A percentile compares a stretch with the other conserved stretches of the same genome.
phyloP scores from a whole-genome alignment of 2,329 filamentous ascomycete genomes.

The Myriangium duriaei region DNA sequence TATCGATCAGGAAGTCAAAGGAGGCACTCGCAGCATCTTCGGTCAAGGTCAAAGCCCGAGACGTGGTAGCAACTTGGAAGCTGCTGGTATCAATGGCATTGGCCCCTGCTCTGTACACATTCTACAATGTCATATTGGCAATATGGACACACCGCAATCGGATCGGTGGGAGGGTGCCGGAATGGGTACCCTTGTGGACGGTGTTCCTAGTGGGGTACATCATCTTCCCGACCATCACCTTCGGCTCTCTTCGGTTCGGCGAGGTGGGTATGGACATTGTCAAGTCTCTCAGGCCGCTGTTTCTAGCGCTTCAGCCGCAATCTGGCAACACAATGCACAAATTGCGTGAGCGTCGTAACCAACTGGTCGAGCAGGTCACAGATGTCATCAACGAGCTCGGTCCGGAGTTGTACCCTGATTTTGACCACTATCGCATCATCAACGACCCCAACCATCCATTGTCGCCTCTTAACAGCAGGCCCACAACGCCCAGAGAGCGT shows the following conservation, averaged over 20 bases:
- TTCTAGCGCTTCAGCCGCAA: conserved; percentile 72
- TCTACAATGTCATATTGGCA: conserved; percentile 64
- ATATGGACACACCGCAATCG: conserved; percentile 71
- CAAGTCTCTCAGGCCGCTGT: conserved; percentile 80
- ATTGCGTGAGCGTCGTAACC: conserved; percentile 57
- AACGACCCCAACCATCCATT: conserved; percentile 34
- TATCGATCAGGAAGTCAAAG: conserved; percentile 69
- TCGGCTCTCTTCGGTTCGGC: conserved; percentile 84
- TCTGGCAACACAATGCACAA: conserved; percentile 74
- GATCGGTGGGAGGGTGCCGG: conserved; percentile 67
- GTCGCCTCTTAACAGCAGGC: conserved; percentile 17
- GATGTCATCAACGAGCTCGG: conserved; percentile 90
- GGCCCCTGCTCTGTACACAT: conserved; percentile 68
- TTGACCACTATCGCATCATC: conserved; percentile 63
- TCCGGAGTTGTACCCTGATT: conserved; percentile 95
- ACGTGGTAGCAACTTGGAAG: conserved; percentile 93
- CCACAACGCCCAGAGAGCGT: conserved; percentile 17
- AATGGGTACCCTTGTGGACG: conserved; percentile 66
- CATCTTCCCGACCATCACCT: conserved; percentile 78
- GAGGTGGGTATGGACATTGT: conserved; percentile 98
- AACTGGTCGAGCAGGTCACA: conserved; percentile 71
- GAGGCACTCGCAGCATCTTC: conserved; percentile 74
- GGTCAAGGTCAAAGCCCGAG: conserved; percentile 76
- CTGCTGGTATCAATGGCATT: conserved; percentile 76
- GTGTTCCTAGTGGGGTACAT: conserved; percentile 64